Evolutionary conservation across 2,329 filamentous ascomycete genomes (phyloP).

Genomic region (Pyricularia sp.): DNA sequence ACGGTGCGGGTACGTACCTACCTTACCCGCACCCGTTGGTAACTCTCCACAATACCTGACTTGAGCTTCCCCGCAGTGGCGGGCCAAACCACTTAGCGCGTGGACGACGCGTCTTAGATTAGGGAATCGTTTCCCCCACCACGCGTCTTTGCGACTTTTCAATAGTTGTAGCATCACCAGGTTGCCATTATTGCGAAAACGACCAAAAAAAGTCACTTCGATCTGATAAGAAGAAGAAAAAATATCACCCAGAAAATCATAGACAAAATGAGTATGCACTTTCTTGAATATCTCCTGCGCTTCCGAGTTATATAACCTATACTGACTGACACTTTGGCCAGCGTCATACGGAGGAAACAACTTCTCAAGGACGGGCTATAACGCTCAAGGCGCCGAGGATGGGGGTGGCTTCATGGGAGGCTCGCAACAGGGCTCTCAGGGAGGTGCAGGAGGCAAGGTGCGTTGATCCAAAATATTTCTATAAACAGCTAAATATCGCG

Average conservation of each 20-base stretch:
- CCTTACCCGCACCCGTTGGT: no score
- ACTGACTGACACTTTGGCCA: conserved; percentile 12
- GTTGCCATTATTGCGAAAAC: not conserved
- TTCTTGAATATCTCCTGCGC: not conserved
- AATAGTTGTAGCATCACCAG: not conserved
- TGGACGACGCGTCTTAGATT: not conserved
- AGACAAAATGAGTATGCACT: not conserved
- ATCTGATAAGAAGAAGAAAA: not conserved
- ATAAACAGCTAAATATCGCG: not conserved
- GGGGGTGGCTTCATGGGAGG: conserved; percentile 54
- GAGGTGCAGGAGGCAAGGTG: conserved; percentile 34
- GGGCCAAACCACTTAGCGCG: not conserved
- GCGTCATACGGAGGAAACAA: conserved; percentile 35
- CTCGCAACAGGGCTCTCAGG: conserved; percentile 45
- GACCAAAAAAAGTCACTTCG: not conserved
- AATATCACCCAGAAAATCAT: not conserved
- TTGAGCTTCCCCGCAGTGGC: not conserved
- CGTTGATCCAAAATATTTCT: not conserved
- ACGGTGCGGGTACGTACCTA: not conserved
- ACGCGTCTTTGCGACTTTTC: not conserved
- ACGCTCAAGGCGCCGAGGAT: conserved; percentile 47
- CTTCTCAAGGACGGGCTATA: conserved; percentile 38
- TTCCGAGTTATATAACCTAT: not conserved
- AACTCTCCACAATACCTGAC: not conserved
- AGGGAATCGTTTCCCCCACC: not conserved